These are phyloP conservation scores for Pseudonitzschia multistriata DNA, from an alignment of 108 stramenopile species.

Conservation along the genomic window DNA sequence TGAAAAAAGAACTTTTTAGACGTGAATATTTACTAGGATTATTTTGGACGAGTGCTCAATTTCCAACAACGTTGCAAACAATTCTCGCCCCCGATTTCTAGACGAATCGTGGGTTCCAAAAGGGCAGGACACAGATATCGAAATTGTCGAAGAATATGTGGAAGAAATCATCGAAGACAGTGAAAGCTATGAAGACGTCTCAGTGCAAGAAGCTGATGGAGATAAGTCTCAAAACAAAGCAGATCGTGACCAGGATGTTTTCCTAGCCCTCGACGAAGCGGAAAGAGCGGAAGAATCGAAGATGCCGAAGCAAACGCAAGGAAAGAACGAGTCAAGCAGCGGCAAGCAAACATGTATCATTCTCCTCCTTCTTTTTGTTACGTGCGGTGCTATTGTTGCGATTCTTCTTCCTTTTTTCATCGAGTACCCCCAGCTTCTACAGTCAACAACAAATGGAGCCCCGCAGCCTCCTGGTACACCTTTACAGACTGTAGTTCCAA, in stretches of 20 bases:
- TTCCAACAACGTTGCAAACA: neutral
- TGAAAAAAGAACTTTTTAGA: neutral
- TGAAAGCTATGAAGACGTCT: slow-evolving; percentile 3
- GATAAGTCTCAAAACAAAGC: neutral
- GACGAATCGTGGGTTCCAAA: slow-evolving; percentile 3
- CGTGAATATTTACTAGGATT: neutral
- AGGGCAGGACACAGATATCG: neutral
- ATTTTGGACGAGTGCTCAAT: neutral
- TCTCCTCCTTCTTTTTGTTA: slow-evolving; percentile 3
- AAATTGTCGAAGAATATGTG: slow-evolving; percentile 1
- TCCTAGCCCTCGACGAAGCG: slow-evolving; percentile 23
- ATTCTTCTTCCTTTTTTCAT: slow-evolving; percentile 24
- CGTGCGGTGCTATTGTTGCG: slow-evolving; percentile 14
- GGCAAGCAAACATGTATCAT: slow-evolving; percentile 11
- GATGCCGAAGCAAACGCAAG: neutral
- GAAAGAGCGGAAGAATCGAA: neutral
- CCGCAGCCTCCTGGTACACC: neutral
- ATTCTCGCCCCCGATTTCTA: neutral
- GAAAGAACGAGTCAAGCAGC: neutral
- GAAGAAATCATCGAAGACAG: slow-evolving; percentile 17
- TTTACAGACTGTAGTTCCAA: neutral
- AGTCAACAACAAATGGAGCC: too few species aligned
- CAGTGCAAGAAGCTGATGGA: slow-evolving; percentile 3
- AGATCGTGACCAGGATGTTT: slow-evolving; percentile 15
- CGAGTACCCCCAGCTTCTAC: slow-evolving; percentile 6